Conservation (phyloP, 2,329 filamentous ascomycete species). For the Ascosphaera apis region DNA sequence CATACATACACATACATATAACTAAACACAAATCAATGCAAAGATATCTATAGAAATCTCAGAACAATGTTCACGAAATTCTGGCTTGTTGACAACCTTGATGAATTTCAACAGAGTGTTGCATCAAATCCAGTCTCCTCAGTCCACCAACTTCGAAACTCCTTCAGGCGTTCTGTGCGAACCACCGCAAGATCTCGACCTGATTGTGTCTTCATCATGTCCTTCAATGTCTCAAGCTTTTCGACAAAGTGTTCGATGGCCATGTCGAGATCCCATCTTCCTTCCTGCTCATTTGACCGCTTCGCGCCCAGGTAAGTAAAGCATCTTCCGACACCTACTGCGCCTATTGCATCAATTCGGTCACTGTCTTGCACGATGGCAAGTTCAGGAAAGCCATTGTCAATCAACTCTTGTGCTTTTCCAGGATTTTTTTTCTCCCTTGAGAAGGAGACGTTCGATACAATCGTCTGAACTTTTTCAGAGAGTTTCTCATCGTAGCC, state of each 20-base stretch:
- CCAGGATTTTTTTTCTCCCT: slow-evolving; percentile 44
- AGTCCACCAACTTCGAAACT: slow-evolving; percentile 32
- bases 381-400: slow-evolving; percentile 40
- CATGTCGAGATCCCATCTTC: slow-evolving; percentile 30
- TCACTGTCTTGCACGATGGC: slow-evolving; percentile 84
- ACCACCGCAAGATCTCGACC: slow-evolving; percentile 27
- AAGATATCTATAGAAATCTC: too few species aligned
- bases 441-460: slow-evolving; percentile 55
- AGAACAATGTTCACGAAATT: too few species aligned
- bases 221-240: slow-evolving; percentile 44
- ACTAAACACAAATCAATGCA: too few species aligned
- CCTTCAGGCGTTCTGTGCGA: slow-evolving; percentile 24
- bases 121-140: slow-evolving; percentile 24
- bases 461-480: slow-evolving; percentile 44
- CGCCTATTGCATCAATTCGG: slow-evolving; percentile 73
- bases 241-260: slow-evolving; percentile 54
- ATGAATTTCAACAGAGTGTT: too few species aligned
- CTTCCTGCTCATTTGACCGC: slow-evolving; percentile 12
- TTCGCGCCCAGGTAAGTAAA: slow-evolving; percentile 56
- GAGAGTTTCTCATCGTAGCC: slow-evolving; percentile 38
- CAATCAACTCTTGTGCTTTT: slow-evolving; percentile 37
- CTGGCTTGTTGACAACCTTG: too few species aligned
- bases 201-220: slow-evolving; percentile 38
- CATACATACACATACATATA: too few species aligned
- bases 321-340: slow-evolving; percentile 56